These are phyloP conservation scores for Monoraphidium neglectum DNA, from an alignment of 139 green algal species.

Conservation along the genomic window DNA sequence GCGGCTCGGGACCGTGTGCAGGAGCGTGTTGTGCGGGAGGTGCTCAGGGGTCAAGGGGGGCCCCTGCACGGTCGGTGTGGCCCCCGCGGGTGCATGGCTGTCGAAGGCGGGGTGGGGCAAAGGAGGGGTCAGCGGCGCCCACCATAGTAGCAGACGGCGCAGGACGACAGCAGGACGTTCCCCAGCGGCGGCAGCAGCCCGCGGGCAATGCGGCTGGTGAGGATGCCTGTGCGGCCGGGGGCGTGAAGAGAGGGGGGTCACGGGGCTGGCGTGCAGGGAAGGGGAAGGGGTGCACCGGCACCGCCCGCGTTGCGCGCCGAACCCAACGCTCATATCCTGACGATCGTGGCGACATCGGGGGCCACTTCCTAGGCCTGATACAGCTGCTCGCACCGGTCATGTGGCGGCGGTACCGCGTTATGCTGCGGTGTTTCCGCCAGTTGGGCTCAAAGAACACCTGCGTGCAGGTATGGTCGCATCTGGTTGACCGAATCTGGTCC, in stretches of 20 bases:
- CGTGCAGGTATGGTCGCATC: not conserved
- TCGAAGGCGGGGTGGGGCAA: conserved; percentile 1
- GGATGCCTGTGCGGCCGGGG: conserved; percentile 4
- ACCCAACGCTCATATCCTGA: too few species aligned
- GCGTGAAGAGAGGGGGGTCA: too few species aligned
- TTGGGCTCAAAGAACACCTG: conserved; percentile 18
- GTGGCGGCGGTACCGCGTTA: conserved; percentile 13
- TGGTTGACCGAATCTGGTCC: not conserved
- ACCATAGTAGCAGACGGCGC: conserved; percentile 13
- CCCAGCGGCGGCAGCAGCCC: conserved; percentile 15
- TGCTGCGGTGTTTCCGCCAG: conserved; percentile 32
- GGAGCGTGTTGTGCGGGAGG: not conserved
- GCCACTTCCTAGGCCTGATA: not conserved
- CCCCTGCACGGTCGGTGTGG: not conserved
- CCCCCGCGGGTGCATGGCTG: not conserved
- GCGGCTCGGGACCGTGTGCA: not conserved
- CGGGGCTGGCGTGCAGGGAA: too few species aligned
- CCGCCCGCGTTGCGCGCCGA: too few species aligned
- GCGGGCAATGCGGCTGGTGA: conserved; percentile 17
- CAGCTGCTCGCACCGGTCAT: conserved; percentile 15
- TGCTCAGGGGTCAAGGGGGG: not conserved
- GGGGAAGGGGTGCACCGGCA: too few species aligned
- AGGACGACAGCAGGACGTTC: conserved; percentile 11
- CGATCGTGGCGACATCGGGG: too few species aligned
- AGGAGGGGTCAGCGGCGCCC: too few species aligned